These are phyloP conservation scores for Endoconidiophora polonica DNA, from an alignment of 2,329 filamentous ascomycete genomes.

Conservation along the genomic window DNA sequence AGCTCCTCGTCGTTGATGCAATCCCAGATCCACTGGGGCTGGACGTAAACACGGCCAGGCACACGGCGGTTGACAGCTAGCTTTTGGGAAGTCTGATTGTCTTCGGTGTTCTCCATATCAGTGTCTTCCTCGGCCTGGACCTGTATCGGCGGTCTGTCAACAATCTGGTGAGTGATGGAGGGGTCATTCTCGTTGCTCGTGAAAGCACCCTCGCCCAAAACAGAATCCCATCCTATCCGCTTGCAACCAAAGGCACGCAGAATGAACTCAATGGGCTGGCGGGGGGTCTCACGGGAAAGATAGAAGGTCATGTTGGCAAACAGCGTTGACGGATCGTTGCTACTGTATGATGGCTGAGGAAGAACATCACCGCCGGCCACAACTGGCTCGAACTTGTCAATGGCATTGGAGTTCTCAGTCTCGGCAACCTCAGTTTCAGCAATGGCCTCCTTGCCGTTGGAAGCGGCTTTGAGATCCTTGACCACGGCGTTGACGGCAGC, in stretches of 20 bases:
- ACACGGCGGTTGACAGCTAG: constrained; percentile 52
- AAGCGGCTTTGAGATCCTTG: constrained; percentile 44
- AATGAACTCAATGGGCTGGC: constrained; percentile 81
- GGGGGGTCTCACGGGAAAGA: constrained; percentile 82
- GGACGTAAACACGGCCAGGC: constrained; percentile 81
- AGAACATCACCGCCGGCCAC: constrained; percentile 75
- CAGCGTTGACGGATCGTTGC: constrained; percentile 52
- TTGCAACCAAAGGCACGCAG: constrained; percentile 90
- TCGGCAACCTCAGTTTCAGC: constrained; percentile 28
- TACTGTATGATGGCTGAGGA: constrained; percentile 55
- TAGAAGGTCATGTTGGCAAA: constrained; percentile 85
- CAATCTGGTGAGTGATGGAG: constrained; percentile 87
- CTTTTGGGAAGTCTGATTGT: constrained; percentile 46
- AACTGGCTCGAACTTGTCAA: constrained; percentile 82
- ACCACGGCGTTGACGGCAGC: constrained; percentile 53
- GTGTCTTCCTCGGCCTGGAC: constrained; percentile 31
- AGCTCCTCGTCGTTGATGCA: constrained; percentile 84
- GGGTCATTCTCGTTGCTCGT: constrained; percentile 78
- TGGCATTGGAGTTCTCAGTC: constrained; percentile 37
- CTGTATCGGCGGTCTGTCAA: constrained; percentile 70
- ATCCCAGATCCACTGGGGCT: constrained; percentile 99
- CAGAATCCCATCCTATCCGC: constrained; percentile 83
- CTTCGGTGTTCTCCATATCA: constrained; percentile 29
- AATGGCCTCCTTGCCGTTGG: constrained; percentile 26
- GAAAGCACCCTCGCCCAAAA: constrained; percentile 81